phyloP scores from a whole-genome alignment of 1,284 basidiomycete genomes.

The Apiotrichum gamsii region DNA sequence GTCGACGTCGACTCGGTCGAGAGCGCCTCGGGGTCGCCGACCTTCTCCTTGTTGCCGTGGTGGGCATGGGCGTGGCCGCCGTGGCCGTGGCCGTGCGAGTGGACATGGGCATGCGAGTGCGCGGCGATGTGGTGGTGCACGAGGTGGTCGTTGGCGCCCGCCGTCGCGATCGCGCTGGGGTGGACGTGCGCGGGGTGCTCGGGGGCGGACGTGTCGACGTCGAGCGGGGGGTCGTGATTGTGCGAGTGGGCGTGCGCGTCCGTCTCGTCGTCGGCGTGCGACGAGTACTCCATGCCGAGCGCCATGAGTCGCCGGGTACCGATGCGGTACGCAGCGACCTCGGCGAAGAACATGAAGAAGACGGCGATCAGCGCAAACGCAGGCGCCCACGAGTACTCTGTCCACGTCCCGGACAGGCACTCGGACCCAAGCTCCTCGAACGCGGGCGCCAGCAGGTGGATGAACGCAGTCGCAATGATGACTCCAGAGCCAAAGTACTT shows the following conservation, averaged over 20 bases:
- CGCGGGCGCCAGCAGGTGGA: constrained; percentile 74
- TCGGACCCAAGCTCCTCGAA: constrained; percentile 62
- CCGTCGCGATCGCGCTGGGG: constrained; percentile 15
- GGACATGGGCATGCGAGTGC: constrained; percentile 5
- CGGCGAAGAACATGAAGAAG: constrained; percentile 75
- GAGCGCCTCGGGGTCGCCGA: constrained; percentile 6
- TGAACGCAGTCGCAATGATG: constrained; percentile 88
- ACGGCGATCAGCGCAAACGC: constrained; percentile 73
- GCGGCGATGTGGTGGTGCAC: not conserved
- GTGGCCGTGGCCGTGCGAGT: not conserved
- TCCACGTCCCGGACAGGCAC: constrained; percentile 69
- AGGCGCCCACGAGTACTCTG: constrained; percentile 68
- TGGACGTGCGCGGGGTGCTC: constrained; percentile 19
- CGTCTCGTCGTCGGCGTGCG: constrained; percentile 53
- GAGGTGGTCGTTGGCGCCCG: constrained; percentile 6
- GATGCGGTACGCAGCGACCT: constrained; percentile 70
- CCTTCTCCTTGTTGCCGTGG: not conserved
- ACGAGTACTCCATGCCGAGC: constrained; percentile 37
- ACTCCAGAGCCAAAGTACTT: constrained; percentile 95
- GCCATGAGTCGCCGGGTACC: constrained; percentile 41
- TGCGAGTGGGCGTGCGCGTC: constrained; percentile 60
- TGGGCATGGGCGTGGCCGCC: not conserved
- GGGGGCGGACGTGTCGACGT: constrained; percentile 28
- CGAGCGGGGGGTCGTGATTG: constrained; percentile 54
- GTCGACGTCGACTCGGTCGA: constrained; percentile 5